Evolutionary conservation across 352 stramenopile species (phyloP).

Genomic region (Thraustochytrium sp.): DNA sequence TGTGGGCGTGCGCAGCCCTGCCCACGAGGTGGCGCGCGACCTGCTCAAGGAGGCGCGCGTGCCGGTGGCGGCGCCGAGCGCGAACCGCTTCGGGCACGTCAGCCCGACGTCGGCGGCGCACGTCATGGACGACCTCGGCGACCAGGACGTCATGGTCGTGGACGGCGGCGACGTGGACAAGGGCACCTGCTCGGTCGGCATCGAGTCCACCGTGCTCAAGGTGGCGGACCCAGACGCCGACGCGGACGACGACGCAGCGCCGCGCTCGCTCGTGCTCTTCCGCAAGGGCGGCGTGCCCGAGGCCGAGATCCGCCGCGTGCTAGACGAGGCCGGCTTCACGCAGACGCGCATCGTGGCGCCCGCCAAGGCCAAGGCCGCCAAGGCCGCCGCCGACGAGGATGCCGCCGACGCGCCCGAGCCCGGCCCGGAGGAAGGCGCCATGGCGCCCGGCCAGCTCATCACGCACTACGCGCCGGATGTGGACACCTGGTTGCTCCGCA

Average conservation of each 20-base stretch:
- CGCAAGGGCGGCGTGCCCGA: constrained; percentile 74
- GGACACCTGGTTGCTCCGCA: constrained; percentile 68
- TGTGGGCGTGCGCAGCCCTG: constrained; percentile 89
- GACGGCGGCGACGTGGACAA: constrained; percentile 53
- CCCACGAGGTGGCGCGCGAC: constrained; percentile 78
- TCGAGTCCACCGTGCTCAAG: constrained; percentile 87
- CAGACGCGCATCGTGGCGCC: constrained; percentile 55
- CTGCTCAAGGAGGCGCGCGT: constrained; percentile 79
- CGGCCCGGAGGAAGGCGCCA: constrained; percentile 58
- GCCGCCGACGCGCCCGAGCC: background rate
- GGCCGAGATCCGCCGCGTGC: constrained; percentile 58
- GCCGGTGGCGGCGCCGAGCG: constrained; percentile 92
- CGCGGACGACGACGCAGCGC: constrained; percentile 50
- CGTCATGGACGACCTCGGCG: constrained; percentile 91
- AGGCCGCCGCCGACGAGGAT: background rate
- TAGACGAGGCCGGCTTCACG: constrained; percentile 59
- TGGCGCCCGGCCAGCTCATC: constrained; percentile 89
- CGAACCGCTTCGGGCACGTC: constrained; percentile 98
- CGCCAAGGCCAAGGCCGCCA: background rate
- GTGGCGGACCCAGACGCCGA: constrained; percentile 58
- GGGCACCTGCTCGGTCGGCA: constrained; percentile 71
- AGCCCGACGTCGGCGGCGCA: constrained; percentile 89
- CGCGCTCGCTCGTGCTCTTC: constrained; percentile 65
- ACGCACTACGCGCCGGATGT: constrained; percentile 96
- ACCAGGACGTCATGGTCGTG: constrained; percentile 76